Evolutionary conservation across 2,329 filamentous ascomycete species (phyloP).

Genomic region (Aureobasidium sp.): DNA sequence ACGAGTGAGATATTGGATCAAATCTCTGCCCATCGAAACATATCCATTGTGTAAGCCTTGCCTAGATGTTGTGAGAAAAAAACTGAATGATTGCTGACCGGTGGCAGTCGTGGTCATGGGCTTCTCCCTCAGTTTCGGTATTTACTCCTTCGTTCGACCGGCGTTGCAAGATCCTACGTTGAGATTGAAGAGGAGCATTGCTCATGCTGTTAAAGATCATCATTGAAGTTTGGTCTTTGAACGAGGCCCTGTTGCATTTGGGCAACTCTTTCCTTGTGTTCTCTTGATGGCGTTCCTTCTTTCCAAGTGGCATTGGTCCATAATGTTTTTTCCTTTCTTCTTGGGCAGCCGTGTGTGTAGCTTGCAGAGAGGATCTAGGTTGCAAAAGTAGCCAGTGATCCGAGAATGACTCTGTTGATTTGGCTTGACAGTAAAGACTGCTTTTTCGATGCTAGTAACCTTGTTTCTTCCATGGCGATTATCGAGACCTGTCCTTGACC

Average conservation of each 20-base stretch:
- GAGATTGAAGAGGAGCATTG: constrained; percentile 7
- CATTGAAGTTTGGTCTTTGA: background rate
- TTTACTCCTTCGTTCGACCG: constrained; percentile 1
- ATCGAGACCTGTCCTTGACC: background rate
- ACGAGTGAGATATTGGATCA: constrained; percentile 8
- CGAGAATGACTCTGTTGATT: background rate
- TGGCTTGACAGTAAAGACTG: background rate
- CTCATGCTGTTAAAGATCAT: background rate
- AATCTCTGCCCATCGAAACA: constrained; percentile 5
- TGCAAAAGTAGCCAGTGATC: background rate
- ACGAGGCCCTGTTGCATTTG: no score
- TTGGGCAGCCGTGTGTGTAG: background rate
- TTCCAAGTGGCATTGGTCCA: background rate
- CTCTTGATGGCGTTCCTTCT: background rate
- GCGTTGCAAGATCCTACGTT: constrained; percentile 9
- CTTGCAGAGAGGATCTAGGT: background rate
- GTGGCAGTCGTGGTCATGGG: background rate
- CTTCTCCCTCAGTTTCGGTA: background rate
- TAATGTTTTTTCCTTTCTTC: background rate
- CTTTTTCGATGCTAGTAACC: background rate
- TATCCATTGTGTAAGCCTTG: constrained; percentile 3
- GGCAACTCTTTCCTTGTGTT: background rate
- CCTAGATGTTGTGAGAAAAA: no score
- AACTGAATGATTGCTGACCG: background rate
- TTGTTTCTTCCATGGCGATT: background rate